Evolutionary conservation across 176 grass and related monocot genomes (phyloP).

Genomic region (Carex myosuroides): DNA sequence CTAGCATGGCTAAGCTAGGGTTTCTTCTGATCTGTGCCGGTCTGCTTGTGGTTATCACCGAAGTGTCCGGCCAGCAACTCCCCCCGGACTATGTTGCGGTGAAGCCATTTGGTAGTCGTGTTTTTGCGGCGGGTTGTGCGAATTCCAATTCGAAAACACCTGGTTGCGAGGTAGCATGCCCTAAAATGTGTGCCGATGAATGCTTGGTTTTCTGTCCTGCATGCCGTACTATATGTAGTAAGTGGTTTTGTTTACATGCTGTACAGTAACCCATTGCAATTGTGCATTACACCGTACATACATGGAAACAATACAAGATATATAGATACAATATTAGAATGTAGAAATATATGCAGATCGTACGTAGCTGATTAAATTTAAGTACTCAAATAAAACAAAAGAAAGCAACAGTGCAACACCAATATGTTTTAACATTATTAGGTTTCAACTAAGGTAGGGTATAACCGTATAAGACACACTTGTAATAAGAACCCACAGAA

Average conservation of each 20-base stretch:
- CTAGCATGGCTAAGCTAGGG: background rate
- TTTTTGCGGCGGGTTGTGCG: background rate
- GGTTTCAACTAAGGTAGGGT: background rate
- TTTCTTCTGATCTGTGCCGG: conserved; percentile 1
- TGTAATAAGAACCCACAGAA: background rate
- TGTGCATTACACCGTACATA: background rate
- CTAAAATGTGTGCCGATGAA: background rate
- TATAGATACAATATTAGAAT: background rate
- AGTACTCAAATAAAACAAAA: background rate
- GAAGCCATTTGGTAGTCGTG: background rate
- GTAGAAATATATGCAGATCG: background rate
- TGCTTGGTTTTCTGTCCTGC: conserved; percentile 17
- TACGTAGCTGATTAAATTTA: too few species aligned
- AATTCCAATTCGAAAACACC: background rate
- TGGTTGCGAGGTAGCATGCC: background rate
- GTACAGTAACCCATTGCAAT: background rate
- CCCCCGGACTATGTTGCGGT: background rate
- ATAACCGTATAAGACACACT: background rate
- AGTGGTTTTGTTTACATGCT: background rate
- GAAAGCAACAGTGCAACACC: background rate
- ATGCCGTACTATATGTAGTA: background rate
- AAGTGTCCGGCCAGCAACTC: background rate
- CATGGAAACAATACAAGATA: background rate
- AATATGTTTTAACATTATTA: background rate
- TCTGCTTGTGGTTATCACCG: background rate